These are phyloP conservation scores for Melampsora occidentalis DNA, from an alignment of 1,284 basidiomycete genomes.

Conservation along the genomic window DNA sequence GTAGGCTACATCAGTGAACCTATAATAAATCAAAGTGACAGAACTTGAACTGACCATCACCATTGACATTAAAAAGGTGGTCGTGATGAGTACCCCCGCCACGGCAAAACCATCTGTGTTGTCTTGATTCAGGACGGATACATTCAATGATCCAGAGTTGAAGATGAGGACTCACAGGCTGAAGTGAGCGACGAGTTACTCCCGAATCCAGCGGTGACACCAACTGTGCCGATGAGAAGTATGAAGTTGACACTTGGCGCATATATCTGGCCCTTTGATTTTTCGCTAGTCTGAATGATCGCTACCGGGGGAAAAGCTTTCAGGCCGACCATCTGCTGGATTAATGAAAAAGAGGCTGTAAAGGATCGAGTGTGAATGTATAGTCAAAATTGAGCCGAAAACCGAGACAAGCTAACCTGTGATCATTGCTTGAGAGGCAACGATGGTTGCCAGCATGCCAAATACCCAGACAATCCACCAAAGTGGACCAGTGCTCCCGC, in stretches of 20 bases:
- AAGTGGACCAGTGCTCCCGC: conserved; percentile 51
- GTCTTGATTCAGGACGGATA: neutral
- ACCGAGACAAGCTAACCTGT: conserved; percentile 55
- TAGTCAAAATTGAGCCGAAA: conserved; percentile 53
- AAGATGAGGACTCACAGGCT: conserved; percentile 57
- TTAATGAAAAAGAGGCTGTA: conserved; percentile 45
- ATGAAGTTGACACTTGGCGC: conserved; percentile 64
- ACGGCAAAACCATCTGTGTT: conserved; percentile 60
- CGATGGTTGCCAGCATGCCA: conserved; percentile 64
- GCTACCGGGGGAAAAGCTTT: conserved; percentile 60
- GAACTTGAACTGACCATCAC: conserved; percentile 17
- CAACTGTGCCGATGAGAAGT: conserved; percentile 61
- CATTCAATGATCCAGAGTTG: neutral
- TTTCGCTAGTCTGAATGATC: conserved; percentile 64
- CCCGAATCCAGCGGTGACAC: conserved; percentile 63
- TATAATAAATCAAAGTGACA: conserved; percentile 17
- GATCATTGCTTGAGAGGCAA: conserved; percentile 65
- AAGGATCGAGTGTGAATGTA: neutral
- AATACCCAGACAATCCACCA: conserved; percentile 64
- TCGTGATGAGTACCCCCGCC: conserved; percentile 65
- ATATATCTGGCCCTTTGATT: conserved; percentile 65
- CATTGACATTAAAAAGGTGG: conserved; percentile 61
- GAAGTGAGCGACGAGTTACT: conserved; percentile 60
- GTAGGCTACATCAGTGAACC: neutral
- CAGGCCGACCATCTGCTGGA: conserved; percentile 65